Percentiles rank a stretch among this genome's conserved stretches.
These are phyloP conservation scores for Lizanozyma gosingica DNA, from an alignment of 1,139 yeast species.

Conservation along the genomic window DNA sequence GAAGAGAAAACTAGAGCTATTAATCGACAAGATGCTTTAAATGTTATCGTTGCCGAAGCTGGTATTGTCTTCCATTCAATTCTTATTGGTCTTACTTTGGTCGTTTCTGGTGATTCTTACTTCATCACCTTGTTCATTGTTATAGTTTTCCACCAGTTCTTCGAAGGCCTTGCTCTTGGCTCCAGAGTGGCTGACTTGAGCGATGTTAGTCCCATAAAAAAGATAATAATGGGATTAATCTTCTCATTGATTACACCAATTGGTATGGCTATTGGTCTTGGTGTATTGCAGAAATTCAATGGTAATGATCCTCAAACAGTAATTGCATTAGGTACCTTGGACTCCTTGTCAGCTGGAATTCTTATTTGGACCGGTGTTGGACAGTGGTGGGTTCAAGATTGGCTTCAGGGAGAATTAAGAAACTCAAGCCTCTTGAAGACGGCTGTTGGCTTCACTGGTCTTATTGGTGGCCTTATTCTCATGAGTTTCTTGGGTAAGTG, in stretches of 20 bases:
- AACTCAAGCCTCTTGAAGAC: conserved; percentile 14
- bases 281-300: conserved; percentile 18
- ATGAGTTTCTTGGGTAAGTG: conserved; percentile 35
- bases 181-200: conserved; percentile 11
- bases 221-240: conserved; percentile 11
- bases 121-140: conserved; percentile 14
- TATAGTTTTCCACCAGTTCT: conserved; percentile 13
- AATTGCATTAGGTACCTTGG: conserved; percentile 24
- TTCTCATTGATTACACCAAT: conserved; percentile 17
- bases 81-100: conserved; percentile 17
- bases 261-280: conserved; percentile 23
- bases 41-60: conserved; percentile 11
- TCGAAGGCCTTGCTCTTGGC: conserved; percentile 14
- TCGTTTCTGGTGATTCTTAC: conserved; percentile 19
- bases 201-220: conserved; percentile 4
- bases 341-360: conserved; percentile 27
- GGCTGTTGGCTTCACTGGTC: conserved; percentile 12
- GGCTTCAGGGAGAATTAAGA: conserved; percentile 21
- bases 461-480: conserved; percentile 23
- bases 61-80: conserved; percentile 22
- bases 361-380: conserved; percentile 26
- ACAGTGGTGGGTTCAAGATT: conserved; percentile 26
- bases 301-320: conserved; percentile 22
- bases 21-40: neutral
- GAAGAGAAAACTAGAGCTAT: conserved; percentile 7